These are phyloP conservation scores for Nannizziopsis barbatae DNA, from an alignment of 2,329 filamentous ascomycete genomes.

Conservation along the genomic window DNA sequence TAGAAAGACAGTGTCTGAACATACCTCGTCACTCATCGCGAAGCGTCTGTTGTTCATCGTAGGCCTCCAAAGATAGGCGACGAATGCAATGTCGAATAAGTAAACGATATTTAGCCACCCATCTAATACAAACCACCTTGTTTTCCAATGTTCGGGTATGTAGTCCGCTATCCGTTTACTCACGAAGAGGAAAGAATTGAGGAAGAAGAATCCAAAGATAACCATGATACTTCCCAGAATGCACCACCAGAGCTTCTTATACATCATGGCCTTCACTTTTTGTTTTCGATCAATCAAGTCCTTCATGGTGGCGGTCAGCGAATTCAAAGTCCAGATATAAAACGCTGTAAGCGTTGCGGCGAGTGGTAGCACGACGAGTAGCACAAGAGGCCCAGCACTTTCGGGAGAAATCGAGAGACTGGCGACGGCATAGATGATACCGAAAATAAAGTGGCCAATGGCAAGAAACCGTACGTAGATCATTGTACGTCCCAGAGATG, in stretches of 20 bases:
- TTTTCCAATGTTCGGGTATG: constrained; percentile 94
- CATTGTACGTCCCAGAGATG: constrained; percentile 84
- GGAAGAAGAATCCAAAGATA: constrained; percentile 97
- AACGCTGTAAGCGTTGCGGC: constrained; percentile 89
- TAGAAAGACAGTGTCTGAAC: constrained; percentile 13
- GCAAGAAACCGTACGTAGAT: constrained; percentile 84
- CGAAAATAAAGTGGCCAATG: constrained; percentile 87
- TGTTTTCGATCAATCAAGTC: constrained; percentile 92
- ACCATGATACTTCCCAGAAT: constrained; percentile 85
- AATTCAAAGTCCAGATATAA: constrained; percentile 98
- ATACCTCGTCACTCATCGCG: constrained; percentile 91
- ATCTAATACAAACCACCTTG: constrained; percentile 91
- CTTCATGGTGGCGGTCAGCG: constrained; percentile 87
- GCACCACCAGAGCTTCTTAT: constrained; percentile 97
- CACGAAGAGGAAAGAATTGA: constrained; percentile 93
- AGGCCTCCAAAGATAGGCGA: constrained; percentile 92
- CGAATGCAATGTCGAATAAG: constrained; percentile 79
- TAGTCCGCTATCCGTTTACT: constrained; percentile 76
- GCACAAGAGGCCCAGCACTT: constrained; percentile 74
- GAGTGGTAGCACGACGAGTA: constrained; percentile 85
- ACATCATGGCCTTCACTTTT: constrained; percentile 87
- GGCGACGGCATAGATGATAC: constrained; percentile 81
- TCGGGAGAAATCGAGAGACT: constrained; percentile 84
- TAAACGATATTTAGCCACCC: constrained; percentile 97
- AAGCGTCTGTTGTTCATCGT: constrained; percentile 95